phyloP scores from a whole-genome alignment of 2,329 filamentous ascomycete species.

The Aspergillus thermomutatus region DNA sequence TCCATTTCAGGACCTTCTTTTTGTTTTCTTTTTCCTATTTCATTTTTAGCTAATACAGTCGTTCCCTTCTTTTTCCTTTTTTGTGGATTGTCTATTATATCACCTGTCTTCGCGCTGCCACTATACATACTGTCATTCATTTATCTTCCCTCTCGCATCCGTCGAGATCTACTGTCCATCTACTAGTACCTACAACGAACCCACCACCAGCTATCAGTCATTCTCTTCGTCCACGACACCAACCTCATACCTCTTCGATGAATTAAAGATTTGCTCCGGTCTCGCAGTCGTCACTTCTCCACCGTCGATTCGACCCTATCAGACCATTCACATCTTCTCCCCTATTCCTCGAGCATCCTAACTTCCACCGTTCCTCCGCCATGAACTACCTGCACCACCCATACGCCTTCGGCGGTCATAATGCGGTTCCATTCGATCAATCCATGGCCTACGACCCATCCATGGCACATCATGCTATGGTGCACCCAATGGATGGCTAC shows the following conservation, averaged over 20 bases:
- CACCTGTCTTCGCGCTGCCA: slow-evolving; percentile 18
- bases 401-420: slow-evolving; percentile 34
- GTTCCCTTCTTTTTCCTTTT: slow-evolving; percentile 16
- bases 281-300: slow-evolving; percentile 4
- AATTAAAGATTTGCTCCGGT: slow-evolving; percentile 1
- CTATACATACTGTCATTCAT: neutral
- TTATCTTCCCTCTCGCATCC: neutral
- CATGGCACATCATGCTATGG: slow-evolving; percentile 37
- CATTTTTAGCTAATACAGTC: slow-evolving; percentile 12
- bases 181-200: neutral
- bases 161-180: neutral
- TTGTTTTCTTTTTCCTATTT: slow-evolving; percentile 8
- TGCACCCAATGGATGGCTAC: slow-evolving; percentile 38
- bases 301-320: slow-evolving; percentile 5
- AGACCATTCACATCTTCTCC: slow-evolving; percentile 1
- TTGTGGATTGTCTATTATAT: slow-evolving; percentile 13
- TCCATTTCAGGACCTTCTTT: slow-evolving; percentile 18
- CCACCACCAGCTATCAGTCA: neutral
- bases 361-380: slow-evolving; percentile 9
- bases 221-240: neutral
- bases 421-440: slow-evolving; percentile 37
- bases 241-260: slow-evolving; percentile 6
- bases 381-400: slow-evolving; percentile 42
- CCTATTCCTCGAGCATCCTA: slow-evolving; percentile 3
- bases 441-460: slow-evolving; percentile 33